A percentile compares a stretch with the other conserved stretches of the same genome.
phyloP scores from a whole-genome alignment of 179 eudicot species.

The Beta lomatogona region DNA sequence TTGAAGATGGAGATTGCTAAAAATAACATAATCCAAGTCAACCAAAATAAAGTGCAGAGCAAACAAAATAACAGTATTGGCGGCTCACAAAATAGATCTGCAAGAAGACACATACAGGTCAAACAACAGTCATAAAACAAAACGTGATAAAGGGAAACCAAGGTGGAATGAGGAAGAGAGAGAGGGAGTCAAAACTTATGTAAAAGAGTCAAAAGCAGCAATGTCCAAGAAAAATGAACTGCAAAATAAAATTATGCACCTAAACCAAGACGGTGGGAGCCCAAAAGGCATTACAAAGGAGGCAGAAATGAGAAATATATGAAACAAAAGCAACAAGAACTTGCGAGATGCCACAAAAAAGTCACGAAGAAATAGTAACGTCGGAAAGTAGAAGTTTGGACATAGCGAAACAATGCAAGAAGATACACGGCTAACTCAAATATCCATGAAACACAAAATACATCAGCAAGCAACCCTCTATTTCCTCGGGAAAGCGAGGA shows the following conservation, averaged over 20 bases:
- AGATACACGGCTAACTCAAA: slow-evolving; percentile 23
- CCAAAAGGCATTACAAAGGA: slow-evolving; percentile 16
- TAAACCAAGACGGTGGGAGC: slow-evolving; percentile 10
- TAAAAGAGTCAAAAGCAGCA: slow-evolving; percentile 22
- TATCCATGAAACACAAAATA: slow-evolving; percentile 31
- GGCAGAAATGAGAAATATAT: slow-evolving; percentile 11
- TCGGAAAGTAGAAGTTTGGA: slow-evolving; percentile 21
- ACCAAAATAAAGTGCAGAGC: too few relatives aligned
- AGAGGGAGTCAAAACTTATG: slow-evolving; percentile 25
- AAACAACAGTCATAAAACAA: too few relatives aligned
- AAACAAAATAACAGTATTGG: too few relatives aligned
- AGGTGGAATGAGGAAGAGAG: slow-evolving; percentile 28
- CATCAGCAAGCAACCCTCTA: slow-evolving; percentile 23
- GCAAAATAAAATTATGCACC: slow-evolving; percentile 30
- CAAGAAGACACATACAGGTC: too few relatives aligned
- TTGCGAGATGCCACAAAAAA: slow-evolving; percentile 28
- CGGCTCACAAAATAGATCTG: too few relatives aligned
- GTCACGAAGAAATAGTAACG: slow-evolving; percentile 15
- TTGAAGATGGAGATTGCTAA: too few relatives aligned
- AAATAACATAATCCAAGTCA: too few relatives aligned
- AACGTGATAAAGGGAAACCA: slow-evolving; percentile 16
- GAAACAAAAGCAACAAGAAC: slow-evolving; percentile 25
- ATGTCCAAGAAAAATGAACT: slow-evolving; percentile 30
- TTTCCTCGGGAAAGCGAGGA: slow-evolving; percentile 32
- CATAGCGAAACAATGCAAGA: slow-evolving; percentile 6